Evolutionary conservation across 2,329 filamentous ascomycete species (phyloP), one percentile per base, ranked within the genome.

Genomic region (Paecilomyces fulvus): DNA sequence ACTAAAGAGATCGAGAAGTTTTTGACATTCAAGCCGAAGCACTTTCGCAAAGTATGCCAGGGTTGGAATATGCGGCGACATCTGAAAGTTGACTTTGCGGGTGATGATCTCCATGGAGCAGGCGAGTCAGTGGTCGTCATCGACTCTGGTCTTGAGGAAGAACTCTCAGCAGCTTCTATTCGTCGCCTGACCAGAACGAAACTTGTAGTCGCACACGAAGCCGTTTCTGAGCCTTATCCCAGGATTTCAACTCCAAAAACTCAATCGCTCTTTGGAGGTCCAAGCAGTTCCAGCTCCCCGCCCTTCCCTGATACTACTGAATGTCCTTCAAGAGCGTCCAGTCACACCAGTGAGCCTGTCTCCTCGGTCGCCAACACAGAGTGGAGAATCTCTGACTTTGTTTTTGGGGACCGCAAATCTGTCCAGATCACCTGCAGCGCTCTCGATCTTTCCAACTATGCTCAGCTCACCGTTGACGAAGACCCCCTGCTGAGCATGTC

Each of bases 51-150:
- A 64, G 78, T 84, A 1, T 97, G 89, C 66, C 77, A 88, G 57
- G 88, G 88, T 2, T 97, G 94, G 92, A 89, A 97, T 66, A 97
- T 97, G 92, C 85, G 85, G 54, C 83, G 91, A 58, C 85, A 79
- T 59, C 76, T 97, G 2, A 87, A 94, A 64, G 90, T 96, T 2
- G 94, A 99, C 67, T 97, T 96, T 73, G 88, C 88, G 46, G 85
- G 83, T 20, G 89, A 92, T 61, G 88, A 94, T 72, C 83, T 83
- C n/a, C 77, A 83, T 55, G 83, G 85, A 52, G 86, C 85, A 25
- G 91, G 91, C 20, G 92, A 96, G 71, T 81, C 80, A 14, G 76
- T 95, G 43, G 79, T 95, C 25, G 80, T 95, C 2, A 79, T 96
- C 51, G 80, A 84, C 31, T 88, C 87, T 64, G 90, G 89, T 0